Evolutionary conservation across 805 yeast genomes (phyloP), one percentile per base, ranked within the genome.

Genomic region (Teunomyces stri): DNA sequence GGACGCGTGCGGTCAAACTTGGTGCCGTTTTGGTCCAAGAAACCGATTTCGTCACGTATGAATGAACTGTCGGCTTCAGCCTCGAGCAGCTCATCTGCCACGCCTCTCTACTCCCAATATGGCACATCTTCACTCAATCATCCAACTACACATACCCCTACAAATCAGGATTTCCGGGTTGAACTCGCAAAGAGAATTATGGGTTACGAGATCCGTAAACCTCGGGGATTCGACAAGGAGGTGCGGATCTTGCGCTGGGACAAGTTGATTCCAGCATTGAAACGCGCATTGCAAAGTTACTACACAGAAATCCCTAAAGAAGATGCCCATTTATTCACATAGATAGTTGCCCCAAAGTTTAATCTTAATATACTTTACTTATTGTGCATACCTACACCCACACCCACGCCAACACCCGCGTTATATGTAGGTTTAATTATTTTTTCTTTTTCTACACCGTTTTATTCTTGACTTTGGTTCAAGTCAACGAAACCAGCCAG

Each of bases 201-300:
- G 85, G 76, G 77, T 15, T 83, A 83, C 59, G 81, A 78, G 48
- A 65, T 71, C 27, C 72, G 86, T 55, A 81, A 80, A 54, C 88
- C 87, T 22, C 69, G 87, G 55, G 86, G 86, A 1, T 82, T 82
- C 62, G 87, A 82, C 57, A 83, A 82, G 62, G 86, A 81, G 54
- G 85, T 83, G 31, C 64, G 87, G 40, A 81, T 83, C 39, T 61
- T 82, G 51, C 71, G 75, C 47, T 82, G 87, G 87, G 79, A 75
- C 43, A 79, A 75, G 50, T 66, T 83, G 46, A 74, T 72, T 4
- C 81, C 84, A 2, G 87, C 87, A 22, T 68, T 83, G 49, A 74
- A 69, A 59, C 74, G 87, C 58, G 88, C 87, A 6, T 64, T 83
- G 48, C 85, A 81, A 62, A 79, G 85, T 58, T 83, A 83, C 58